Conservation (phyloP, 495 filamentous ascomycete genomes). For the Lepraria neglecta region DNA sequence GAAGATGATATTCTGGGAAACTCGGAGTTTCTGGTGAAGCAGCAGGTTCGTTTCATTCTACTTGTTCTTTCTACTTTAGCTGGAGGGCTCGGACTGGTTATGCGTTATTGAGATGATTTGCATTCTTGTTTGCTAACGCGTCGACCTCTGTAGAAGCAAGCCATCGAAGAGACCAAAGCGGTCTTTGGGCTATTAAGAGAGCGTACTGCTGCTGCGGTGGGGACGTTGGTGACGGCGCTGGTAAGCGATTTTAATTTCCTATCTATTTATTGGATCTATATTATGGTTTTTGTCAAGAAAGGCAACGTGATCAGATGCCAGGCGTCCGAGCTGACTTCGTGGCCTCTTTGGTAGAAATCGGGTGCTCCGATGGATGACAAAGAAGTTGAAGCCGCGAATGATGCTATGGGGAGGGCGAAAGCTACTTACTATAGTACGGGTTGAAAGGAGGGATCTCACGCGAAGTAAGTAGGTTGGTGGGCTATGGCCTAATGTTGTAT, state of each 20-base stretch:
- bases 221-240: constrained; percentile 59
- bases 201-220: constrained; percentile 60
- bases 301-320: too few relatives aligned
- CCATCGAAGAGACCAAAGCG: constrained; percentile 73
- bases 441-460: not conserved
- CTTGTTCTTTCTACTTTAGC: constrained; percentile 12
- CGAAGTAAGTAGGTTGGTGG: too few relatives aligned
- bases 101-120: too few relatives aligned
- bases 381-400: constrained; percentile 49
- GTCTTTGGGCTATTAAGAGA: constrained; percentile 62
- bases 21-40: constrained; percentile 63
- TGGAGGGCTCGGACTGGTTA: not conserved
- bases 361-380: constrained; percentile 39
- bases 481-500: too few relatives aligned
- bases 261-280: not conserved
- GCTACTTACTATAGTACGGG: not conserved
- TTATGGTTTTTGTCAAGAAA: not conserved
- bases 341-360: not conserved
- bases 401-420: constrained; percentile 56
- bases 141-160: constrained; percentile 50
- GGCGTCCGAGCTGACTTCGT: not conserved
- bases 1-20: constrained; percentile 58
- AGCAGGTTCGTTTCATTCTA: constrained; percentile 60
- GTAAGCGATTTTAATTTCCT: constrained; percentile 43
- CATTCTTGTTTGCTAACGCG: too few relatives aligned